Base-by-base conservation (phyloP, 139 green algal species). In the Picochlorum sp. region DNA sequence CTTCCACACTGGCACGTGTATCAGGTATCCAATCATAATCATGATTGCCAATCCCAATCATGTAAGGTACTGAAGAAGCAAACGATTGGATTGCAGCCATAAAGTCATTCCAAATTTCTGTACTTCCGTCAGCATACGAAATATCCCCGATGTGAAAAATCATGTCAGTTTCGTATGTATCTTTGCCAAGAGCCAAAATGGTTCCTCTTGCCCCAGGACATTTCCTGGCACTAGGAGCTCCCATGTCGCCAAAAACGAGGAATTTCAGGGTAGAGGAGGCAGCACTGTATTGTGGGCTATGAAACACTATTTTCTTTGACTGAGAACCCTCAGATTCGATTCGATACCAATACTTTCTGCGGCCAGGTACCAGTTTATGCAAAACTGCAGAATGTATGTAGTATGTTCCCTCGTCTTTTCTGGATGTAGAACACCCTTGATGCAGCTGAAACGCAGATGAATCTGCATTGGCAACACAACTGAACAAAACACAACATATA, bases 1-100 rank as follows among this genome's bases (percentile, higher is more conserved):
- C n/a, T n/a, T n/a, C n/a, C n/a, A n/a, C n/a, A n/a, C n/a, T n/a
- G n/a, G n/a, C n/a, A n/a, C n/a, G n/a, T n/a, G n/a, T n/a, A n/a
- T n/a, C n/a, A 52, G 49, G 47, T 0, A 81, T 77, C 72, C 75
- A 93, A 63, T 89, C 78, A 9, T 80, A 69, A 70, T 95, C 86
- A 57, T 94, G 86, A 66, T 94, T 94, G 51, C 86, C 85, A 3
- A 73, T 56, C 1, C 57, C 51, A 7, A 74, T 71, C 75, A 89
- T 85, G 69, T 81, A 86, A 3, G 82, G 81, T 63, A 90, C 40
- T 7, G 39, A 16, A 4, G 59, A 33, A 1, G 70, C 64, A 13
- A 83, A 18, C 2, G 71, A 73, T 52, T 74, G 56, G n/a, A 88
- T 69, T 63, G 83, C 75, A 43, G 84, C 66, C 22, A 77, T 70